These are phyloP conservation scores for Lagerstroemia speciosa DNA, from an alignment of 345 rosid species.

Conservation along the genomic window DNA sequence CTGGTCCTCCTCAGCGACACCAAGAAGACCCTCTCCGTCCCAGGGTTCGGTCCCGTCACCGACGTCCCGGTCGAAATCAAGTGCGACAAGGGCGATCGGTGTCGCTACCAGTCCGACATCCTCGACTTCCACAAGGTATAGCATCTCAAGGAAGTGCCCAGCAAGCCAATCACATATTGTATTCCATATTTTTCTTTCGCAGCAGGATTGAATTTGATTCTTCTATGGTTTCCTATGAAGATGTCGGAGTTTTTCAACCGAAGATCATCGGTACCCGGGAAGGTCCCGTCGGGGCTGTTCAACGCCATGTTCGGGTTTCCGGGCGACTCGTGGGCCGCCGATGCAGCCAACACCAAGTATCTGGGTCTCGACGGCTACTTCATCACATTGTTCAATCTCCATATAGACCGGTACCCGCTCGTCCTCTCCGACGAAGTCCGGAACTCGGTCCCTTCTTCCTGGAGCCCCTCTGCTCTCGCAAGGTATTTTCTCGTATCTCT, in stretches of 20 bases:
- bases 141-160: no score
- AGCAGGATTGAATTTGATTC: no score
- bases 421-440: conserved; percentile 53
- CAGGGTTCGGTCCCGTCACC: conserved; percentile 47
- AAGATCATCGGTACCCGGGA: conserved; percentile 47
- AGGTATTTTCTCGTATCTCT: conserved; percentile 25
- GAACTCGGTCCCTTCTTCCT: conserved; percentile 60
- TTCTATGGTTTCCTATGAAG: conserved; percentile 20
- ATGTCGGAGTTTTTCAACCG: conserved; percentile 86
- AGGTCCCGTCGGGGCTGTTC: conserved; percentile 75
- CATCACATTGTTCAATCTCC: conserved; percentile 45
- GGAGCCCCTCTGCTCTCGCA: conserved; percentile 76
- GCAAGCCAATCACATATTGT: no score
- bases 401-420: conserved; percentile 62
- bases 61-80: conserved; percentile 60
- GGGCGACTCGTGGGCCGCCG: conserved; percentile 64
- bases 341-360: conserved; percentile 54
- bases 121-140: conserved; percentile 70
- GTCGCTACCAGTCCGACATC: conserved; percentile 69
- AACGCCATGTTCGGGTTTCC: conserved; percentile 69
- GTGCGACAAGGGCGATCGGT: conserved; percentile 85
- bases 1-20: conserved; percentile 50
- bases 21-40: conserved; percentile 39
- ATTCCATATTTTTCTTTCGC: no score
- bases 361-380: conserved; percentile 68